Conservation (phyloP, 768 basidiomycete genomes). For the Trametes meyenii region DNA sequence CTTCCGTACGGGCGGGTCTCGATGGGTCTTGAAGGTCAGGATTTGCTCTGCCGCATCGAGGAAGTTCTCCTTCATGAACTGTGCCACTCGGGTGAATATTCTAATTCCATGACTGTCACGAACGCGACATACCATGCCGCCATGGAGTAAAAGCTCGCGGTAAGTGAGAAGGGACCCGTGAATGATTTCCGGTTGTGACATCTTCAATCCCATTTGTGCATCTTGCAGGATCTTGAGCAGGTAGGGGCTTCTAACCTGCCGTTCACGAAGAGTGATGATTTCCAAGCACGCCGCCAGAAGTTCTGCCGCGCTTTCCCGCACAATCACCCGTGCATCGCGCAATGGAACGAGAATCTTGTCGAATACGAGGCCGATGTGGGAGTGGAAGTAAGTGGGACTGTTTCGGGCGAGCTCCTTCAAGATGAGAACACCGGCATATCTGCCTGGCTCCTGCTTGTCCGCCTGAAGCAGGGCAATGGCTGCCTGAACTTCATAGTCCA, state of each 20-base stretch:
- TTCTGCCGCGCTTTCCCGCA: slow-evolving; percentile 91
- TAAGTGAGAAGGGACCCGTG: slow-evolving; percentile 93
- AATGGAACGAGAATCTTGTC: slow-evolving; percentile 92
- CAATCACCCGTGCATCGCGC: slow-evolving; percentile 85
- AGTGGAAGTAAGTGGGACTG: slow-evolving; percentile 85
- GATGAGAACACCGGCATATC: slow-evolving; percentile 93
- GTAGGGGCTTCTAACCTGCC: slow-evolving; percentile 64
- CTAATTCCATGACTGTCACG: background rate
- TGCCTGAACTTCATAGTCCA: slow-evolving; percentile 85
- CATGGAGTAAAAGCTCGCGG: slow-evolving; percentile 87
- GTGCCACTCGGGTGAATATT: slow-evolving; percentile 1
- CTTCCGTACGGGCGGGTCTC: slow-evolving; percentile 86
- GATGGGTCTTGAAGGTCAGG: slow-evolving; percentile 82
- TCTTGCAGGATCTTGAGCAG: slow-evolving; percentile 86
- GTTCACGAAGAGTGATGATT: slow-evolving; percentile 77
- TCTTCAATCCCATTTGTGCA: slow-evolving; percentile 81
- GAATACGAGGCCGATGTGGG: slow-evolving; percentile 85
- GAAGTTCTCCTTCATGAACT: slow-evolving; percentile 91
- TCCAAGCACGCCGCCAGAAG: slow-evolving; percentile 91
- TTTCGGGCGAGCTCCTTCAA: slow-evolving; percentile 91
- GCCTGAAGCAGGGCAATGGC: slow-evolving; percentile 81
- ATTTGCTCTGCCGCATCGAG: slow-evolving; percentile 88
- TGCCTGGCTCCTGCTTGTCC: slow-evolving; percentile 74
- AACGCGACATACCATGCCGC: slow-evolving; percentile 76
- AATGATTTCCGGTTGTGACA: slow-evolving; percentile 81